phyloP scores from a whole-genome alignment of 148 eudicot species.

The Nepenthes mirabilis region DNA sequence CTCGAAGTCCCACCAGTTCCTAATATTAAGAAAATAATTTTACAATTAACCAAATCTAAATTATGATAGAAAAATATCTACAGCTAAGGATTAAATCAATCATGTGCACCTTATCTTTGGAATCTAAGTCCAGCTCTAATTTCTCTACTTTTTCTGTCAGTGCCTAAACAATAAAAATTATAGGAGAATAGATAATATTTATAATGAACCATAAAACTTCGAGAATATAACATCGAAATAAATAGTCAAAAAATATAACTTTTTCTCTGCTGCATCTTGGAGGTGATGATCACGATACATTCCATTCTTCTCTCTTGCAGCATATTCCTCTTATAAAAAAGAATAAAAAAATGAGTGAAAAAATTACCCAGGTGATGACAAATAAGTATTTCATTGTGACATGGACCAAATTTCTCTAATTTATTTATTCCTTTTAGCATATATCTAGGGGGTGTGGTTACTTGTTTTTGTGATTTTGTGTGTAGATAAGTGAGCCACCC shows the following conservation, averaged over 20 bases:
- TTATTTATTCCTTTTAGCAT: not conserved
- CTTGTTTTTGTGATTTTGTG: not conserved
- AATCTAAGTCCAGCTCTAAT: slow-evolving; percentile 75
- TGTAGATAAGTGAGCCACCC: not conserved
- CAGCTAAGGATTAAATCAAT: not conserved
- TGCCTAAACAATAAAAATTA: slow-evolving; percentile 37
- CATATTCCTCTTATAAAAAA: slow-evolving; percentile 29
- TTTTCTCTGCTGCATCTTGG: slow-evolving; percentile 21
- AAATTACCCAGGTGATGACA: not conserved
- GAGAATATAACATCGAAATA: not conserved
- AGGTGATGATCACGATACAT: slow-evolving; percentile 18
- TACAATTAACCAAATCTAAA: not conserved
- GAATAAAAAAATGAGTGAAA: not conserved
- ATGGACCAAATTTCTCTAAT: too few species aligned
- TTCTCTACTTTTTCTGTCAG: slow-evolving; percentile 79
- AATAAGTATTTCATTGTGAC: too few species aligned
- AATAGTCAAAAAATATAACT: slow-evolving; percentile 10
- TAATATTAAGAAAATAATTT: slow-evolving; percentile 25
- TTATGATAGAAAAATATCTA: not conserved
- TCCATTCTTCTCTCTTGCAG: slow-evolving; percentile 38
- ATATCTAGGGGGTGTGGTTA: not conserved
- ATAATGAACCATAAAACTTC: not conserved
- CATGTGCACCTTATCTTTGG: slow-evolving; percentile 68
- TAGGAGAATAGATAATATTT: too few species aligned
- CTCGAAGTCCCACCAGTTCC: slow-evolving; percentile 75